phyloP scores from a whole-genome alignment of 345 rosid species.

The Conringia planisiliqua region DNA sequence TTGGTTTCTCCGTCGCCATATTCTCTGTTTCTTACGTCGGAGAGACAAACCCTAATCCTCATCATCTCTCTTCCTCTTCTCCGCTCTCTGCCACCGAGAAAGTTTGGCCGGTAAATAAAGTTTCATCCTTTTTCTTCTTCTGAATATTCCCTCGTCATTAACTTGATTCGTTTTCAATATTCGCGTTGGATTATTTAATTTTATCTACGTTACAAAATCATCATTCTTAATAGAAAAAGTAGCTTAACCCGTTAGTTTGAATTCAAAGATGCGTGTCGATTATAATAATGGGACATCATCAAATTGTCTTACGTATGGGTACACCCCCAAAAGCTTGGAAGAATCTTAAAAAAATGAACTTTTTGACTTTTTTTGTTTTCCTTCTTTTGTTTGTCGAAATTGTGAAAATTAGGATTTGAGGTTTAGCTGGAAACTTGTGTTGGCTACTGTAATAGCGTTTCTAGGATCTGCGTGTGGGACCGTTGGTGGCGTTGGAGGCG shows the following conservation, averaged over 20 bases:
- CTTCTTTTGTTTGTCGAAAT: not conserved
- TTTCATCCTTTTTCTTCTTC: not conserved
- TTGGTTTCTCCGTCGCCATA: conserved; percentile 60
- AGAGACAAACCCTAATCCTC: not conserved
- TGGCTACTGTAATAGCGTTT: conserved; percentile 79
- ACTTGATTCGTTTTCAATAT: not conserved
- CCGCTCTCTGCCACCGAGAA: conserved; percentile 25
- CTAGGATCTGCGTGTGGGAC: conserved; percentile 94
- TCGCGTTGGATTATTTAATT: not conserved
- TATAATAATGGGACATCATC: not conserved
- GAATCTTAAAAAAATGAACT: not conserved
- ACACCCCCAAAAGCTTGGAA: not conserved
- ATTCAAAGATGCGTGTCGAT: not conserved
- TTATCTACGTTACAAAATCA: not conserved
- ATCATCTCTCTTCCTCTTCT: conserved; percentile 16
- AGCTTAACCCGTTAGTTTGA: not conserved
- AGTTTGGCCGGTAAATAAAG: conserved; percentile 76
- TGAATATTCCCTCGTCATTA: not conserved
- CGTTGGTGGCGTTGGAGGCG: conserved; percentile 97
- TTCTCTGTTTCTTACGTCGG: conserved; percentile 45
- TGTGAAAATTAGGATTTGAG: conserved; percentile 50
- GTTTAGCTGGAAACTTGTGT: conserved; percentile 60
- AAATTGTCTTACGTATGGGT: not conserved
- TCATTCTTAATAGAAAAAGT: not conserved
- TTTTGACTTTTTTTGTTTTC: not conserved